A percentile compares a stretch with the other conserved stretches of the same genome.
Conservation (phyloP, 2,329 filamentous ascomycete genomes). For the Cytospora piceicola region DNA sequence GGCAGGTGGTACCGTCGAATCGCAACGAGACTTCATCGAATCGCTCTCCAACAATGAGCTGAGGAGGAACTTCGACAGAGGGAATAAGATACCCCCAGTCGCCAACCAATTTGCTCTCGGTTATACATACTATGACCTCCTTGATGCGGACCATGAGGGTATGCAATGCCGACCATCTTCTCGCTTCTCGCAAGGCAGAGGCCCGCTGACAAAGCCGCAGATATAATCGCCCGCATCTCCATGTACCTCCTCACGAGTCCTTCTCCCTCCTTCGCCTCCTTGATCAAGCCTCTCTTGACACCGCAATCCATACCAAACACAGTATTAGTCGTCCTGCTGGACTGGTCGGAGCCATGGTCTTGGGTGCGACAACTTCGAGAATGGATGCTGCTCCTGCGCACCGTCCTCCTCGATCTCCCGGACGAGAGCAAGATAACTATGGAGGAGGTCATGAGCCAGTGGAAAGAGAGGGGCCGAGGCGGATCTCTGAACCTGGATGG, state of each 20-base stretch:
- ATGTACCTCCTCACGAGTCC: conserved; percentile 87
- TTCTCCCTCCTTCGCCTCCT: conserved; percentile 78
- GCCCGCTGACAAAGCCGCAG: conserved; percentile 49
- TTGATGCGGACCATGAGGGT: conserved; percentile 94
- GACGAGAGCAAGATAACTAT: conserved; percentile 79
- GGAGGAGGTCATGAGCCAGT: conserved; percentile 81
- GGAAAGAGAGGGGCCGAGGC: conserved; percentile 75
- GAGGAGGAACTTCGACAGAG: conserved; percentile 57
- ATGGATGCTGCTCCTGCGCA: conserved; percentile 85
- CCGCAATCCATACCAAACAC: conserved; percentile 84
- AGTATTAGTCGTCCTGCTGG: conserved; percentile 86
- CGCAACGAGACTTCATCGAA: conserved; percentile 83
- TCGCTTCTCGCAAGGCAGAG: neutral
- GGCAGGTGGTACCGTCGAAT: conserved; percentile 77
- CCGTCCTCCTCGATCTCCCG: conserved; percentile 74
- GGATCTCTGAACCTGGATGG: conserved; percentile 67
- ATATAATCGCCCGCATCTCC: conserved; percentile 87
- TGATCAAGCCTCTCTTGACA: conserved; percentile 83
- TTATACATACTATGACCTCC: conserved; percentile 93
- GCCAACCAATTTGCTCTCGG: conserved; percentile 92
- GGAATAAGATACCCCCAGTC: conserved; percentile 70
- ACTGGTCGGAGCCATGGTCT: conserved; percentile 92
- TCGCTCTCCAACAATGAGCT: conserved; percentile 59
- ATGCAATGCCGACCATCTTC: conserved; percentile 46
- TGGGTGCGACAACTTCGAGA: conserved; percentile 88